phyloP scores from a whole-genome alignment of 2,329 filamentous ascomycete genomes.

The Epicoccum nigrum region DNA sequence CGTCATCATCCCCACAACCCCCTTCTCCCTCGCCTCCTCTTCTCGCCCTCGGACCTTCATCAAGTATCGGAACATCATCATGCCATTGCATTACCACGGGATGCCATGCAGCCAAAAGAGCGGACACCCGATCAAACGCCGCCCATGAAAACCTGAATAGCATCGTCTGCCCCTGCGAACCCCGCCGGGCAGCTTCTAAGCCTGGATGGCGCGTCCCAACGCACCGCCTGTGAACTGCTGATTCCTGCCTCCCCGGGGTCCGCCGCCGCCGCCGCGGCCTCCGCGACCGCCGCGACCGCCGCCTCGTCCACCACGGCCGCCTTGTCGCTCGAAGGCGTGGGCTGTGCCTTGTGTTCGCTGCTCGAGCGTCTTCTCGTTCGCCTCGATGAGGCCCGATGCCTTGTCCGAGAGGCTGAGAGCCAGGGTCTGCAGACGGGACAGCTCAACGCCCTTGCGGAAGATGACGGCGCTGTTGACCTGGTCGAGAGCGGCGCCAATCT shows the following conservation, averaged over 20 bases:
- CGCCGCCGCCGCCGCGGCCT: constrained; percentile 68
- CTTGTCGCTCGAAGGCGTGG: constrained; percentile 93
- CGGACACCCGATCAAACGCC: constrained; percentile 15
- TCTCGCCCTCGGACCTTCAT: too few relatives aligned
- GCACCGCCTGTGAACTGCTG: constrained; percentile 84
- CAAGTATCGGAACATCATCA: constrained; percentile 9
- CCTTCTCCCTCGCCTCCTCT: neutral
- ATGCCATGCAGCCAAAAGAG: constrained; percentile 7
- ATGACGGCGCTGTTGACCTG: constrained; percentile 97
- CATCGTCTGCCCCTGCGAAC: neutral
- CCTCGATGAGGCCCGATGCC: constrained; percentile 93
- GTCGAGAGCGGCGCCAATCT: constrained; percentile 93
- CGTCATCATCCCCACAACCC: neutral
- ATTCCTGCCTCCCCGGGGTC: constrained; percentile 63
- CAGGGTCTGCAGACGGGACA: constrained; percentile 92
- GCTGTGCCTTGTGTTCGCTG: constrained; percentile 94
- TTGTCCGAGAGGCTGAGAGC: constrained; percentile 95
- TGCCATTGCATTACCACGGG: constrained; percentile 20
- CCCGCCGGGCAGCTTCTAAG: constrained; percentile 42
- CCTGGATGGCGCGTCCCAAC: constrained; percentile 64
- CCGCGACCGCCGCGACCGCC: constrained; percentile 65
- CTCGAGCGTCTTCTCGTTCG: constrained; percentile 96
- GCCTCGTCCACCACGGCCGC: constrained; percentile 73
- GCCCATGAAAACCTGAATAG: constrained; percentile 19
- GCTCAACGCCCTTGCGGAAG: constrained; percentile 99